Conservation (phyloP, 805 yeast genomes). For the Metschnikowia rubicola region DNA sequence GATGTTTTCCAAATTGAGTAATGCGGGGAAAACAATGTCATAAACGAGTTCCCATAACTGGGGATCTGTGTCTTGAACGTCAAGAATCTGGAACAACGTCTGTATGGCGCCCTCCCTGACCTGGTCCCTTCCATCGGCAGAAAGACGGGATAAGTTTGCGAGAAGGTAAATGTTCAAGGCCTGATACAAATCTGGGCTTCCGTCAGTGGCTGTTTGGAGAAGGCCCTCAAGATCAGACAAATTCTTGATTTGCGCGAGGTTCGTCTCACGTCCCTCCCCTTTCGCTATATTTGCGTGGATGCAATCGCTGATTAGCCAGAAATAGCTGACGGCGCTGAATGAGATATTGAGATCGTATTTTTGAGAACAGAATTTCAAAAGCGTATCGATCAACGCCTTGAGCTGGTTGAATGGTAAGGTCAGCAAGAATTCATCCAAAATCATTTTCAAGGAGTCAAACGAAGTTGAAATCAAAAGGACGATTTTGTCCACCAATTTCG, state of each 20-base stretch:
- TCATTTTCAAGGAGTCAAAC: constrained; percentile 77
- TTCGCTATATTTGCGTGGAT: constrained; percentile 22
- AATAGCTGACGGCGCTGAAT: constrained; percentile 85
- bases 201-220: constrained; percentile 3
- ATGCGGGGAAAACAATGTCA: constrained; percentile 53
- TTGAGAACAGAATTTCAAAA: constrained; percentile 71
- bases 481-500: constrained; percentile 45
- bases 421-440: constrained; percentile 80
- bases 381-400: constrained; percentile 63
- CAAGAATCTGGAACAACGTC: constrained; percentile 71
- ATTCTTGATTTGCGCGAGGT: constrained; percentile 1
- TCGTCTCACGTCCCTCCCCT: background rate
- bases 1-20: constrained; percentile 31
- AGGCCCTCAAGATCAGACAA: constrained; percentile 7
- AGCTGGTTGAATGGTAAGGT: constrained; percentile 66
- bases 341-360: constrained; percentile 76
- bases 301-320: constrained; percentile 88
- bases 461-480: constrained; percentile 58
- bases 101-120: constrained; percentile 89
- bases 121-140: constrained; percentile 66
- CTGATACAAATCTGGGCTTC: constrained; percentile 12
- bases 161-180: constrained; percentile 58
- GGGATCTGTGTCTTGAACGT: constrained; percentile 28
- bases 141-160: constrained; percentile 56
- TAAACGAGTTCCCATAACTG: constrained; percentile 71